Conservation (phyloP, 176 grass and related monocot genomes). For the Oryza punctata region DNA sequence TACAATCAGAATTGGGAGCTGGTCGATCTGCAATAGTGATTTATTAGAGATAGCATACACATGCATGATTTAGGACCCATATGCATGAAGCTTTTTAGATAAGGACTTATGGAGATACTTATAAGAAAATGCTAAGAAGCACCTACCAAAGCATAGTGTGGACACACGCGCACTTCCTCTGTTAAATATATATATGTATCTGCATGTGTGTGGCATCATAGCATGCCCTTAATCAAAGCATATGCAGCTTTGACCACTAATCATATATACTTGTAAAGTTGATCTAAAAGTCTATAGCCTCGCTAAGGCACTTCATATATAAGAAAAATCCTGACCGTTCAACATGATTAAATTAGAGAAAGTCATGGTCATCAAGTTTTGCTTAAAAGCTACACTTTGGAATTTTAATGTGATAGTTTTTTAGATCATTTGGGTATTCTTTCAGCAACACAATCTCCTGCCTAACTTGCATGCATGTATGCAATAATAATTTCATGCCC, state of each 20-base stretch:
- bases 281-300: not conserved
- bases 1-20: not conserved
- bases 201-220: slow-evolving; percentile 4
- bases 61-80: not conserved
- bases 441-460: not conserved
- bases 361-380: not conserved
- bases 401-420: not conserved
- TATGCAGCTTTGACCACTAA: slow-evolving; percentile 18
- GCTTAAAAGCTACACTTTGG: not conserved
- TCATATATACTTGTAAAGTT: slow-evolving; percentile 3
- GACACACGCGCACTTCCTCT: not conserved
- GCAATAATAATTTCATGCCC: not conserved
- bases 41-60: not conserved
- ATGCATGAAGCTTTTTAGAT: not conserved
- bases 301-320: not conserved
- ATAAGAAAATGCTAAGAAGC: not conserved
- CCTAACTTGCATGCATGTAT: not conserved
- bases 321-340: slow-evolving; percentile 8
- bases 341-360: not conserved
- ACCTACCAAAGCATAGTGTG: slow-evolving; percentile 21
- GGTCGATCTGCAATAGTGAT: not conserved
- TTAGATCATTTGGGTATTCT: not conserved
- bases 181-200: not conserved
- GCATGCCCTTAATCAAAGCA: slow-evolving; percentile 6
- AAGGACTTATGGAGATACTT: not conserved